A percentile compares a stretch with the other conserved stretches of the same genome.
Conservation (phyloP, 1,139 yeast genomes). For the Wickerhamomyces sp. region DNA sequence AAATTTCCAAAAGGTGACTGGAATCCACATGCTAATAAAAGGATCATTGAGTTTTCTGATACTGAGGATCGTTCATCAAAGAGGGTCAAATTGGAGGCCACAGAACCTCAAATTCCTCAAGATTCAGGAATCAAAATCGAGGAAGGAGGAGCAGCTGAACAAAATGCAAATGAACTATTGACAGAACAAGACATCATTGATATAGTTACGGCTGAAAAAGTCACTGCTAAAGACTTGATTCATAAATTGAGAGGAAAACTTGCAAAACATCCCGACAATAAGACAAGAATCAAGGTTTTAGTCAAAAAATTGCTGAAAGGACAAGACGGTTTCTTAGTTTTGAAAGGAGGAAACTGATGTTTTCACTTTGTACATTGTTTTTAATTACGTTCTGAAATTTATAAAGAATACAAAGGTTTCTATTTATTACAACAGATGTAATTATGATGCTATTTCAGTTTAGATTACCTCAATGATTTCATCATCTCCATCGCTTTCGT, state of each 20-base stretch:
- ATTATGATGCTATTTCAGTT: background rate
- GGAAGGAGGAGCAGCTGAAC: conserved; percentile 8
- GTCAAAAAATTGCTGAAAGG: conserved; percentile 67
- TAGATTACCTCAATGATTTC: conserved; percentile 30
- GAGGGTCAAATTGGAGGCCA: conserved; percentile 35
- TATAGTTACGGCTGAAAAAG: conserved; percentile 55
- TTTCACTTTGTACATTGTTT: no score
- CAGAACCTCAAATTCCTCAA: conserved; percentile 26
- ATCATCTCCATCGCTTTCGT: conserved; percentile 14
- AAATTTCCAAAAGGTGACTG: conserved; percentile 79
- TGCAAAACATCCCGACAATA: conserved; percentile 66
- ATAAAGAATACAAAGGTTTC: background rate
- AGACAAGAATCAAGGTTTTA: conserved; percentile 57
- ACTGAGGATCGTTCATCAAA: conserved; percentile 31
- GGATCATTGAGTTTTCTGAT: conserved; percentile 24
- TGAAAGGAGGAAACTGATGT: conserved; percentile 29
- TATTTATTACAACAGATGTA: no score
- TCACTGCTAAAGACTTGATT: conserved; percentile 60
- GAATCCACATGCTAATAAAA: conserved; percentile 62
- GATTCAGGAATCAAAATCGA: conserved; percentile 15
- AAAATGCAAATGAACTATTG: conserved; percentile 33
- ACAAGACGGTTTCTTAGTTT: conserved; percentile 60
- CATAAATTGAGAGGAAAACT: conserved; percentile 58
- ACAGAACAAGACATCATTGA: conserved; percentile 70
- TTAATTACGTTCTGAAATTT: background rate